Conservation (phyloP, 2,329 filamentous ascomycete species). For the Fusarium acutatum region DNA sequence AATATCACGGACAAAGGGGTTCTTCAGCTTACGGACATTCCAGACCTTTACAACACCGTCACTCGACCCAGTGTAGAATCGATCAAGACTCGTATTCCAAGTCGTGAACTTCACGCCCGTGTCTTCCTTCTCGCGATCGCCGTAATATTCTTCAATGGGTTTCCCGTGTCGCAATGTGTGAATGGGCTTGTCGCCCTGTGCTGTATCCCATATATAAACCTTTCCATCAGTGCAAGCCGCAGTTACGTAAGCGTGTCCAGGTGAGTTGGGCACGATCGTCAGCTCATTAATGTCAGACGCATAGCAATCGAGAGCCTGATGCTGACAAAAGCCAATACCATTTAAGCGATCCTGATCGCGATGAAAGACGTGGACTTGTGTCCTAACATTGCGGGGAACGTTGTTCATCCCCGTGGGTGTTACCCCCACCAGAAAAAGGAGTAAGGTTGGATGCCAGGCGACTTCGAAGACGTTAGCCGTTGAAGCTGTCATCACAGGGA, state of each 20-base stretch:
- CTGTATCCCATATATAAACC: constrained; percentile 71
- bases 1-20: constrained; percentile 61
- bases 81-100: constrained; percentile 65
- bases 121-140: constrained; percentile 63
- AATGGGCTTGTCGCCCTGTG: constrained; percentile 62
- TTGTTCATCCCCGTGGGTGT: constrained; percentile 57
- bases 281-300: constrained; percentile 71
- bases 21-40: constrained; percentile 60
- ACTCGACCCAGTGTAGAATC: constrained; percentile 71
- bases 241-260: constrained; percentile 61
- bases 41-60: constrained; percentile 71
- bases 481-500: constrained; percentile 60
- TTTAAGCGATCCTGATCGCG: constrained; percentile 39
- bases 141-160: constrained; percentile 50
- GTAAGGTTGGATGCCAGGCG: constrained; percentile 66
- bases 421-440: constrained; percentile 65
- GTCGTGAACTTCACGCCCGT: constrained; percentile 71
- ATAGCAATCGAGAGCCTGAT: constrained; percentile 66
- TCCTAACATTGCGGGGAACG: constrained; percentile 55
- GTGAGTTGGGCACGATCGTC: constrained; percentile 64
- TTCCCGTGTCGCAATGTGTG: constrained; percentile 64
- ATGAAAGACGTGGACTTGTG: constrained; percentile 66
- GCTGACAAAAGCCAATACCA: constrained; percentile 49
- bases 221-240: constrained; percentile 70
- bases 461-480: constrained; percentile 72